These are phyloP conservation scores for Stagonosporopsis vannaccii DNA, from an alignment of 2,329 filamentous ascomycete species.

Conservation along the genomic window DNA sequence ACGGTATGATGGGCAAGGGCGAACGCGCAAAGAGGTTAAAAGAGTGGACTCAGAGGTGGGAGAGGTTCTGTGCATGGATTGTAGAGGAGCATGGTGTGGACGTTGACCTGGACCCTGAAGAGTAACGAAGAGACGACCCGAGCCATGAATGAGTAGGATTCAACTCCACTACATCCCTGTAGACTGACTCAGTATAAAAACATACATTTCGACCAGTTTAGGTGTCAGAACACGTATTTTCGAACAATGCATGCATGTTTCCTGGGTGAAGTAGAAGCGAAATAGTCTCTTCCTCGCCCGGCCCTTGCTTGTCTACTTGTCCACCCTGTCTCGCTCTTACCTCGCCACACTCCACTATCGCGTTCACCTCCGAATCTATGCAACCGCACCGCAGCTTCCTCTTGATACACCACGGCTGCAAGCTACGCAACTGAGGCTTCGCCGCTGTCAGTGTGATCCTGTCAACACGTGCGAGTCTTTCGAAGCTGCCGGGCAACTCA, in stretches of 20 bases:
- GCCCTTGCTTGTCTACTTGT: not conserved
- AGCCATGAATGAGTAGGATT: slow-evolving; percentile 5
- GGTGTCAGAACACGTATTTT: not conserved
- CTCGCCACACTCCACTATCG: not conserved
- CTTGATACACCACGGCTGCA: not conserved
- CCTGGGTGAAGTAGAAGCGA: not conserved
- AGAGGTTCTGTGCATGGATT: slow-evolving; percentile 90
- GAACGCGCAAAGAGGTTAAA: slow-evolving; percentile 75
- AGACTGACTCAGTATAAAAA: not conserved
- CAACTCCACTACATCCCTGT: slow-evolving; percentile 8
- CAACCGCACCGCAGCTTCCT: not conserved
- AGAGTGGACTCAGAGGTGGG: slow-evolving; percentile 83
- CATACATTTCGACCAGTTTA: not conserved
- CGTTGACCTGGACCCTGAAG: slow-evolving; percentile 57
- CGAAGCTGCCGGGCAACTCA: not conserved
- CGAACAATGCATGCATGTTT: not conserved
- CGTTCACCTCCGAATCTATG: too few relatives aligned
- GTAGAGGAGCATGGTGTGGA: slow-evolving; percentile 73
- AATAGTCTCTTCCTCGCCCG: not conserved
- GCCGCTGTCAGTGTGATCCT: not conserved
- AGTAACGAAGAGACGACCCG: slow-evolving; percentile 20
- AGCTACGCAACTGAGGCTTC: not conserved
- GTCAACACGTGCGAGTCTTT: not conserved
- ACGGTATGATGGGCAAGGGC: slow-evolving; percentile 75
- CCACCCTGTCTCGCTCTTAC: not conserved